A percentile compares a stretch with the other conserved stretches of the same genome.
phyloP scores from a whole-genome alignment of 352 stramenopile species.

The Pythium aristosporum region DNA sequence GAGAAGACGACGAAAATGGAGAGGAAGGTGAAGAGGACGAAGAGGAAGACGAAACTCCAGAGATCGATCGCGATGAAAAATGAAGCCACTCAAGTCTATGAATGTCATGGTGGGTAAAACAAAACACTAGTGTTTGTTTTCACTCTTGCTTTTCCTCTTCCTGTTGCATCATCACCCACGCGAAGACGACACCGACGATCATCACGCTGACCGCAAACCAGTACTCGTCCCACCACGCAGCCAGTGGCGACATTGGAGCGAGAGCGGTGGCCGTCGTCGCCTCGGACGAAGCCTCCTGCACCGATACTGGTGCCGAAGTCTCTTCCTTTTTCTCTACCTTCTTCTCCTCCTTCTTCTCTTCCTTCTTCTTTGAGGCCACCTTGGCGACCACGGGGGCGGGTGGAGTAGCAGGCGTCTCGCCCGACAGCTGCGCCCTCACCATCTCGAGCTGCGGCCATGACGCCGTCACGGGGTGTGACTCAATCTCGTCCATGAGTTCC shows the following conservation, averaged over 20 bases:
- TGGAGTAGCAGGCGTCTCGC: neutral
- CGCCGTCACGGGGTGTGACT: conserved; percentile 32
- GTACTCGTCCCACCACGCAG: conserved; percentile 29
- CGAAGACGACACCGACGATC: conserved; percentile 28
- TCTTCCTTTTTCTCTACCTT: conserved; percentile 2
- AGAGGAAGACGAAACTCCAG: conserved; percentile 25
- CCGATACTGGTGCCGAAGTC: neutral
- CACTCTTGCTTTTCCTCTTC: conserved; percentile 17
- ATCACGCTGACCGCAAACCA: conserved; percentile 29
- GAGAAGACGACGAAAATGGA: conserved; percentile 58
- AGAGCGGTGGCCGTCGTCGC: conserved; percentile 8
- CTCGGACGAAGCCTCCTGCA: conserved; percentile 9
- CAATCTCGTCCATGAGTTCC: conserved; percentile 43
- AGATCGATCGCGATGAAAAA: conserved; percentile 27
- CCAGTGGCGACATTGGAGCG: conserved; percentile 5
- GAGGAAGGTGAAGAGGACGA: conserved; percentile 25
- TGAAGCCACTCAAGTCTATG: conserved; percentile 12
- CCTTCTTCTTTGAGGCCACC: conserved; percentile 4
- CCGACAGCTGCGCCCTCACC: conserved; percentile 41
- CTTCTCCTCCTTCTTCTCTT: neutral
- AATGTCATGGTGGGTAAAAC: neutral
- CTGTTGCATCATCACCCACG: conserved; percentile 19
- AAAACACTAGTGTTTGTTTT: neutral
- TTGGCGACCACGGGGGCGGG: neutral
- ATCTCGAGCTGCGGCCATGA: conserved; percentile 38